phyloP scores from a whole-genome alignment of 169 alveolate genomes.

The Sarcocystis neurona region DNA sequence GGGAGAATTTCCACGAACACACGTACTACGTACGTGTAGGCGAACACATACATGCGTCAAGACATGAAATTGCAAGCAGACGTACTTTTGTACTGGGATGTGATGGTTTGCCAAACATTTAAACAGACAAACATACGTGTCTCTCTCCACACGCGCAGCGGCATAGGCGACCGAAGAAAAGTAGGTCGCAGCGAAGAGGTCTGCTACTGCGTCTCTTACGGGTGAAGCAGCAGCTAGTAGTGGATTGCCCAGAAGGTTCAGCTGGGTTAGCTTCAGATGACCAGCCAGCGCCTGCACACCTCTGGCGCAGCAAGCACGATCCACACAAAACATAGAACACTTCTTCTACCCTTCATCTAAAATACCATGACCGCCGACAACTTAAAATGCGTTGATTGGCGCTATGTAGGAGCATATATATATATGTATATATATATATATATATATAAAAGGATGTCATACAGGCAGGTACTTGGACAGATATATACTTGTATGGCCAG shows the following conservation, averaged over 20 bases:
- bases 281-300: background rate
- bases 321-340: too few relatives aligned
- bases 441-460: too few relatives aligned
- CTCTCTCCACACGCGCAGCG: background rate
- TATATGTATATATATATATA: too few relatives aligned
- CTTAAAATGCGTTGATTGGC: too few relatives aligned
- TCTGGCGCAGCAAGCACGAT: background rate
- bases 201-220: background rate
- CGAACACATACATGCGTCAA: background rate
- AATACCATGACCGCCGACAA: too few relatives aligned
- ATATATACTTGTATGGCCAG: too few relatives aligned
- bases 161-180: background rate
- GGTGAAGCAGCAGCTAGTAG: background rate
- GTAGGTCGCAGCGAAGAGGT: background rate
- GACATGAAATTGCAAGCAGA: background rate
- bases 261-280: constrained; percentile 1
- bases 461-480: too few relatives aligned
- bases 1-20: too few relatives aligned
- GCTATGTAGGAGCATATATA: too few relatives aligned
- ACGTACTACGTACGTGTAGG: background rate
- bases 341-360: too few relatives aligned
- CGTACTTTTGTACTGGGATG: background rate
- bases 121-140: background rate
- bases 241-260: constrained; percentile 7
- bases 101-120: background rate